phyloP scores from a whole-genome alignment of 306 rosid species.

The Mimosa bimucronata region DNA sequence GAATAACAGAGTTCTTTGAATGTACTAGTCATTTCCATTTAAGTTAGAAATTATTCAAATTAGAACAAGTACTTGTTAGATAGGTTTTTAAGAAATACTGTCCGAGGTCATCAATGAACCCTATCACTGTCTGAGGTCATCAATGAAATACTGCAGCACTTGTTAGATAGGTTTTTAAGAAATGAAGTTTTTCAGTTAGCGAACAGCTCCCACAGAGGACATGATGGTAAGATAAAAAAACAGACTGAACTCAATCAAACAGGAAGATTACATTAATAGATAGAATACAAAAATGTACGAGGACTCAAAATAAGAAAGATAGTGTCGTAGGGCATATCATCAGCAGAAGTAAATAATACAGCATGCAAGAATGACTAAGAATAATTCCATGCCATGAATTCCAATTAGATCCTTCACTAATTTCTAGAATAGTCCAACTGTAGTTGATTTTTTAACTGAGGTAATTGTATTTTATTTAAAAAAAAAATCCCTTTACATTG shows the following conservation, averaged over 20 bases:
- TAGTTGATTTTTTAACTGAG: constrained; percentile 2
- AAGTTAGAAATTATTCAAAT: not conserved
- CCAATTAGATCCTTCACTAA: constrained; percentile 11
- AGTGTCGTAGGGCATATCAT: not conserved
- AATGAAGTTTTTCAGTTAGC: constrained; percentile 13
- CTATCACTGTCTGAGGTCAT: not conserved
- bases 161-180: constrained; percentile 11
- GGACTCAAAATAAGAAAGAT: not conserved
- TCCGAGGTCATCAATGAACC: no score
- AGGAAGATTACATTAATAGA: not conserved
- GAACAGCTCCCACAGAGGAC: constrained; percentile 19
- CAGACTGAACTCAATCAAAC: not conserved
- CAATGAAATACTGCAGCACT: not conserved
- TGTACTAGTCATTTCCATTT: not conserved
- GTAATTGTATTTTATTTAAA: not conserved
- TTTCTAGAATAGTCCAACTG: not conserved
- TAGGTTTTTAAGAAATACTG: no score
- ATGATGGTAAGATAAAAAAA: constrained; percentile 6
- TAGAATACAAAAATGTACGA: not conserved
- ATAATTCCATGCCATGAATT: constrained; percentile 10
- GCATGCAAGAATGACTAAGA: not conserved
- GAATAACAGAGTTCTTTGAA: constrained; percentile 18
- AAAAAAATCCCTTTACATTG: not conserved
- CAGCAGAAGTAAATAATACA: not conserved
- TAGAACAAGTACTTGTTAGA: constrained; percentile 27